Evolutionary conservation across 2,329 filamentous ascomycete genomes (phyloP), one percentile per base, ranked within the genome.

Genomic region (Penicillium vulpinum): DNA sequence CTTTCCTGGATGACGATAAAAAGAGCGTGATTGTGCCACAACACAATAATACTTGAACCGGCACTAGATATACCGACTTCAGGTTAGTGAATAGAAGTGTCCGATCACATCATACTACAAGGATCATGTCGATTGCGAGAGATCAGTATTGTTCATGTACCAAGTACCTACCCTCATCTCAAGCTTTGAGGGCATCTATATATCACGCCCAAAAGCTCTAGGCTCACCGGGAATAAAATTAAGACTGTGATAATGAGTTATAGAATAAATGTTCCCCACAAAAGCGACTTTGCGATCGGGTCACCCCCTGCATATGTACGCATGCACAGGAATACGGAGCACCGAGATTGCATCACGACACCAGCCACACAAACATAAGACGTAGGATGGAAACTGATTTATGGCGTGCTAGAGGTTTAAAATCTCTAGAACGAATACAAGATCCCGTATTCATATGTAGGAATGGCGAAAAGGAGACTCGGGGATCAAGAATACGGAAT

Each of bases 281-380:
- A 31, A 39, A 36, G 22, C 9, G n/a, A 41, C 29, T 31, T 26
- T 13, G 15, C 28, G n/a, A n/a, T 18, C 10, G 28, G n/a, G n/a
- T n/a, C n/a, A n/a, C n/a, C 36, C 47, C 46, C 26, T 51, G 47
- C 47, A 56, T 56, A 33, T 31, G 18, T n/a, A 55, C 1, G 13
- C 22, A 49, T 16, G 7, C 9, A 52, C 31, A n/a, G 5, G 26
- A 47, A 11, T 28, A 51, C 5, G 13, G 5, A 45, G 18, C 16
- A 16, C 28, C 15, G 21, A 21, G n/a, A 29, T 29, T 13, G 18
- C 18, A 16, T 16, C 24, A 18, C 29, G 38, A 9, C 39, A 46
- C 28, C 33, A 44, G 45, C n/a, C 26, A 36, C 16, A 16, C n/a
- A 11, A 26, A n/a, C n/a, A 44, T 18, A 18, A 9, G 16, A 31